A percentile compares a stretch with the other conserved stretches of the same genome.
Evolutionary conservation across 2,329 filamentous ascomycete species (phyloP).

Genomic region (Aspergillus piperis): DNA sequence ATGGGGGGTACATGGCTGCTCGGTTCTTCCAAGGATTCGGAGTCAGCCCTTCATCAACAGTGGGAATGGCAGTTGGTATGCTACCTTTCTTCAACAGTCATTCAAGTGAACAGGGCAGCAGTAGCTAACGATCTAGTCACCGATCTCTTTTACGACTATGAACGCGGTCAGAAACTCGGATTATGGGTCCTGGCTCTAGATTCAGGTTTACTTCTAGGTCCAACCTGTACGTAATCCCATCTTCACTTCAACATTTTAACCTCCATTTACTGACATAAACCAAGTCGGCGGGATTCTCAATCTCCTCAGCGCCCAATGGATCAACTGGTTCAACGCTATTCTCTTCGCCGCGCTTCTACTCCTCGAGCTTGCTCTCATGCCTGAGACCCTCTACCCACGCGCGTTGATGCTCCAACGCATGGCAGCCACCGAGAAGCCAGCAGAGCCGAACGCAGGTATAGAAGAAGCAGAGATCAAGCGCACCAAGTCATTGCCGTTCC

Average conservation of each 20-base stretch:
- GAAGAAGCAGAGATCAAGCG: conserved; percentile 22
- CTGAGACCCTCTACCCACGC: conserved; percentile 60
- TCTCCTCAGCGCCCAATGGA: conserved; percentile 52
- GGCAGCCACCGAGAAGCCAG: conserved; percentile 19
- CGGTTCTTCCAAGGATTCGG: conserved; percentile 61
- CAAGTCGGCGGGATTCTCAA: conserved; percentile 56
- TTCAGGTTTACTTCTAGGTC: conserved; percentile 53
- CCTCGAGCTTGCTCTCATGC: conserved; percentile 53
- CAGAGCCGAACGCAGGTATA: neutral
- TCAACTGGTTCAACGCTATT: conserved; percentile 58
- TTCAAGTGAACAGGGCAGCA: no score
- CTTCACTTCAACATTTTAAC: rapidly evolving
- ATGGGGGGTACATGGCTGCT: conserved; percentile 58
- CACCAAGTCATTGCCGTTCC: conserved; percentile 48
- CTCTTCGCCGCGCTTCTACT: conserved; percentile 53
- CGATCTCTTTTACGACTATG: conserved; percentile 59
- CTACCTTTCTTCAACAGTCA: neutral
- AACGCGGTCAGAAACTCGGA: conserved; percentile 57
- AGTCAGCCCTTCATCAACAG: conserved; percentile 55
- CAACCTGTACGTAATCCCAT: conserved; percentile 40
- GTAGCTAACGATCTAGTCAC: conserved; percentile 42
- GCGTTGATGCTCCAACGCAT: conserved; percentile 49
- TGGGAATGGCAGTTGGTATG: conserved; percentile 54
- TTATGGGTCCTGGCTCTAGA: conserved; percentile 61
- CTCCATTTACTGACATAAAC: neutral